Evolutionary conservation across 106 monocot species (phyloP).

Genomic region (Phalaenopsis equestris): DNA sequence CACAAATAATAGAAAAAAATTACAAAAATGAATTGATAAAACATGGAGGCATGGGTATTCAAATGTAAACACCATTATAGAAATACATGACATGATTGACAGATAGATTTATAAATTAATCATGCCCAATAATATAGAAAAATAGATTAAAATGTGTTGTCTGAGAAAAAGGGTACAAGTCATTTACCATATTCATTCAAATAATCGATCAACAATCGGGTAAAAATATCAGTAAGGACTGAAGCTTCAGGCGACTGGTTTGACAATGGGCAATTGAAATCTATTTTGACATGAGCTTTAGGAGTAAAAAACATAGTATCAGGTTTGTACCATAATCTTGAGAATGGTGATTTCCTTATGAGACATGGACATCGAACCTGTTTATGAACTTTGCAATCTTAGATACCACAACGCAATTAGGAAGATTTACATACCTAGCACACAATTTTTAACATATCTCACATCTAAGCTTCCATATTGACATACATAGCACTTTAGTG

Average conservation of each 20-base stretch:
- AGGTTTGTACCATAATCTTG: constrained; percentile 91
- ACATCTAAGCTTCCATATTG: too few relatives aligned
- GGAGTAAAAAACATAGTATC: constrained; percentile 79
- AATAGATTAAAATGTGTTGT: not conserved
- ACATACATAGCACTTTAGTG: too few relatives aligned
- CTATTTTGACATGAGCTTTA: constrained; percentile 67
- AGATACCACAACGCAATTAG: not conserved
- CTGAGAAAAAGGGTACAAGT: not conserved
- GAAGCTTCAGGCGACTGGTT: constrained; percentile 73
- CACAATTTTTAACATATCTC: too few relatives aligned
- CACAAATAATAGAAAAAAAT: not conserved
- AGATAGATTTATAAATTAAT: not conserved
- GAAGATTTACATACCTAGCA: too few relatives aligned
- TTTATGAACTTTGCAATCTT: constrained; percentile 14
- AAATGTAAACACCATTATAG: too few relatives aligned
- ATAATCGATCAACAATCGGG: constrained; percentile 78
- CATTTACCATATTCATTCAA: constrained; percentile 84
- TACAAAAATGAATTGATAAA: not conserved
- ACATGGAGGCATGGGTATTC: not conserved
- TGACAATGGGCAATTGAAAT: constrained; percentile 82
- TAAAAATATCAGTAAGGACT: constrained; percentile 75
- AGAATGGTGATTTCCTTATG: constrained; percentile 56
- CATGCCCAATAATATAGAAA: not conserved
- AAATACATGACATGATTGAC: not conserved
- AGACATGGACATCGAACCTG: constrained; percentile 65